Evolutionary conservation across 208 protist genomes (phyloP), one percentile per base, ranked within the genome.

Genomic region (Histomonas meleagridis): DNA sequence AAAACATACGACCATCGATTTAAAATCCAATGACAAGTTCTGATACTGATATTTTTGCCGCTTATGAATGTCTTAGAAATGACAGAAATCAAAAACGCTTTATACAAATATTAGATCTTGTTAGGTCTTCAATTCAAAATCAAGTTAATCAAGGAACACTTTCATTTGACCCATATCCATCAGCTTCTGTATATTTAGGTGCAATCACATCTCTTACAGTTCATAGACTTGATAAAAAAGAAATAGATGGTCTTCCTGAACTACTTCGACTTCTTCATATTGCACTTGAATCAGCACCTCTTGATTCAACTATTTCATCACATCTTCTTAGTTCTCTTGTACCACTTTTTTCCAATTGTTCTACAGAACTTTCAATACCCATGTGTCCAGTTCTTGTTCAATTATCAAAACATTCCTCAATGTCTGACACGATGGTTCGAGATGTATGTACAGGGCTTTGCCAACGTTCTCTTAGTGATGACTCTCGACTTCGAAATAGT

Each of bases 41-140:
- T 55, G 76, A 86, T 12, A 12, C 23, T 28, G 76, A 86, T 57
- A 86, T 86, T 48, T 86, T 86, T 48, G 46, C 26, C 18, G 46
- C 43, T 26, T 86, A 86, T 48, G 76, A 86, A n/a, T 86, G 76
- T 46, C 46, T 86, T 43, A 32, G 46, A 7, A 86, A 86, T 49
- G 76, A 86, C 28, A 43, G 16, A 38, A n/a, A 26, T 55, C 76
- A 86, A 49, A 46, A 43, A 32, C 76, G 76, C 26, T 86, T 86
- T 35, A 86, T 86, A 18, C n/a, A 12, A 1, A 46, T 86, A 0
- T 46, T 86, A 18, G 76, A 86, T n/a, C 14, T 38, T 10, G 32
- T 86, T 38, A 9, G 76, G 0, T 5, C 51, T 12, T 46, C 35
- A 16, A 86, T 86, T 55, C 26, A 26, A 18, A 14, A 86, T 21